These are phyloP conservation scores for Pseudoperonospora humuli DNA, from an alignment of 352 stramenopile genomes.

Conservation along the genomic window DNA sequence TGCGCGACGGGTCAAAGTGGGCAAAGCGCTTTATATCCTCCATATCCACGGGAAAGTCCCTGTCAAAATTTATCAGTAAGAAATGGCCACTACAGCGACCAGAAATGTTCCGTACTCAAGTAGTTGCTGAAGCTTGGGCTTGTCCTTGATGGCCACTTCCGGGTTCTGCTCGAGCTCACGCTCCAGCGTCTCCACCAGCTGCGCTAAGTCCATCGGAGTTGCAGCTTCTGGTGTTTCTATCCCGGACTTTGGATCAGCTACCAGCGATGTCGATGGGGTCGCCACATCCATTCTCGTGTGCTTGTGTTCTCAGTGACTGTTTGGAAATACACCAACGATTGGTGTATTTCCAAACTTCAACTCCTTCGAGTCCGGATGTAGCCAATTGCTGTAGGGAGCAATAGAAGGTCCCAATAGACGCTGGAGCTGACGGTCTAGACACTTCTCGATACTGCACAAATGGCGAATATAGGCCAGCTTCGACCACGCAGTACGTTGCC, in stretches of 20 bases:
- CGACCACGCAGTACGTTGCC: constrained; percentile 85
- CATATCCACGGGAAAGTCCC: constrained; percentile 41
- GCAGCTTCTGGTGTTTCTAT: neutral
- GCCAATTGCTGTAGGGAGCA: constrained; percentile 39
- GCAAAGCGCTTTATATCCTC: constrained; percentile 67
- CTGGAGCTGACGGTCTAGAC: constrained; percentile 34
- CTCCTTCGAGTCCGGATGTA: constrained; percentile 21
- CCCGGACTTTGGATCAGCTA: constrained; percentile 1
- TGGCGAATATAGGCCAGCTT: constrained; percentile 92
- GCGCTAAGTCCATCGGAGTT: constrained; percentile 27
- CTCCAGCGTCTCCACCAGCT: constrained; percentile 51
- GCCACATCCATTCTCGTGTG: too few relatives aligned
- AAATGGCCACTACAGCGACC: too few relatives aligned
- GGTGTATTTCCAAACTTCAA: neutral
- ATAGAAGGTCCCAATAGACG: constrained; percentile 16
- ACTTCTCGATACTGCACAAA: constrained; percentile 89
- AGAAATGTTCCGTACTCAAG: constrained; percentile 32
- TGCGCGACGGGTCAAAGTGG: constrained; percentile 73
- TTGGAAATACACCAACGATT: too few relatives aligned
- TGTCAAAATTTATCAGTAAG: too few relatives aligned
- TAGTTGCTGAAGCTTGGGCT: constrained; percentile 41
- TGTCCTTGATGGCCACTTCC: constrained; percentile 51
- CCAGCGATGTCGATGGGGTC: constrained; percentile 1
- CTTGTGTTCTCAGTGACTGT: too few relatives aligned
- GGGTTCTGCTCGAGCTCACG: constrained; percentile 38